Evolutionary conservation across 345 rosid species (phyloP).

Genomic region (Raphanus sativus): DNA sequence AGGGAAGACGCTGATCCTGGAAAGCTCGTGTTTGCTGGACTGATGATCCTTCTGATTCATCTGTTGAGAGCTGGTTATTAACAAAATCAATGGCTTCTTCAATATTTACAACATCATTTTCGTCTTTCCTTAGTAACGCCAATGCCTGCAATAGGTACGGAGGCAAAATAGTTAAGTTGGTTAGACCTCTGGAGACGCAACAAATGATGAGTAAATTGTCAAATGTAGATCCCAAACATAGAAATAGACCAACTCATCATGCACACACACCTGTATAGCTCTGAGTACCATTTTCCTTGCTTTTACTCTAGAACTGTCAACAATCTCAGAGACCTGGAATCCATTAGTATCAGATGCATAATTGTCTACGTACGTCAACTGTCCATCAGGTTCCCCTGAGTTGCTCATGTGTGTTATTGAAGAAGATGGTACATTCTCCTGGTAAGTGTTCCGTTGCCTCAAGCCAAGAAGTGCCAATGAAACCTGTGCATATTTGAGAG

Average conservation of each 20-base stretch:
- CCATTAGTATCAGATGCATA: constrained; percentile 50
- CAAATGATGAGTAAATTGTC: constrained; percentile 16
- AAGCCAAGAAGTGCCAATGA: constrained; percentile 64
- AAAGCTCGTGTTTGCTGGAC: constrained; percentile 33
- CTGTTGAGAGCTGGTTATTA: constrained; percentile 51
- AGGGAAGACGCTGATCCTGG: constrained; percentile 45
- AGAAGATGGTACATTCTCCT: constrained; percentile 42
- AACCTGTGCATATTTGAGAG: constrained; percentile 49
- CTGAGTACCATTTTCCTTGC: constrained; percentile 71
- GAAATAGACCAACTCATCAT: constrained; percentile 16
- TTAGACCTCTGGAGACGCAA: constrained; percentile 2
- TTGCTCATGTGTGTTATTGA: constrained; percentile 35
- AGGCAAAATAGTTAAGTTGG: background rate
- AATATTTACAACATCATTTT: constrained; percentile 44
- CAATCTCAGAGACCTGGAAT: constrained; percentile 65
- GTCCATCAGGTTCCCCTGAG: constrained; percentile 48
- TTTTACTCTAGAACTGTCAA: constrained; percentile 61
- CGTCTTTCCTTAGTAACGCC: constrained; percentile 44
- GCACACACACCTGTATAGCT: constrained; percentile 59
- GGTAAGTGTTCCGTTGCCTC: constrained; percentile 80
- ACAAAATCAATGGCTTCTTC: constrained; percentile 71
- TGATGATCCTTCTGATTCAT: constrained; percentile 42
- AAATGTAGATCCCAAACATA: background rate
- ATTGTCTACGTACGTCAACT: constrained; percentile 42
- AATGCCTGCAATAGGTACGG: constrained; percentile 53